A percentile compares a stretch with the other conserved stretches of the same genome.
Conservation (phyloP, 2,329 filamentous ascomycete species). For the Sphaerulina vaccinii region DNA sequence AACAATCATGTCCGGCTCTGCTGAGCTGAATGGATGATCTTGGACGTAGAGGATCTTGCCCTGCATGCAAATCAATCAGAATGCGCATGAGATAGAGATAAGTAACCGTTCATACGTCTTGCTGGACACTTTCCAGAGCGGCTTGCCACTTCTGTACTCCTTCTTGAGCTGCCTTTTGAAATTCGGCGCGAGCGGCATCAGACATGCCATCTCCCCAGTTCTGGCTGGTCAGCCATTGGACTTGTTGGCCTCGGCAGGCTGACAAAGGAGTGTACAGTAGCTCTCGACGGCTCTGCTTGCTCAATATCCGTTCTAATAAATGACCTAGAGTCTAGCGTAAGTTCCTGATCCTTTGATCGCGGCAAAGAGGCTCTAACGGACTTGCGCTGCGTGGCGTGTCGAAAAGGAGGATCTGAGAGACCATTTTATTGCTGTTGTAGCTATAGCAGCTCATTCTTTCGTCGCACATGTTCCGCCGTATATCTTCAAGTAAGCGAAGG, state of each 20-base stretch:
- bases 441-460: too few species aligned
- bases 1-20: not conserved
- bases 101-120: too few species aligned
- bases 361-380: not conserved
- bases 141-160: not conserved
- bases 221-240: slow-evolving; percentile 10
- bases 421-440: too few species aligned
- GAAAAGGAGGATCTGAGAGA: slow-evolving; percentile 5
- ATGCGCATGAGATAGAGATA: too few species aligned
- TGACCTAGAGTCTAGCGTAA: not conserved
- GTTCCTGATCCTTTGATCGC: not conserved
- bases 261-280: slow-evolving; percentile 6
- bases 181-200: not conserved
- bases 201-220: slow-evolving; percentile 10
- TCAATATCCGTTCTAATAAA: slow-evolving; percentile 17
- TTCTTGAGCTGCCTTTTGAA: not conserved
- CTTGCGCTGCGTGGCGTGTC: slow-evolving; percentile 4
- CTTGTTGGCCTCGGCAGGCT: slow-evolving; percentile 14
- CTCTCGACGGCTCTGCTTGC: slow-evolving; percentile 4
- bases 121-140: not conserved
- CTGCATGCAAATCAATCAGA: not conserved
- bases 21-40: slow-evolving; percentile 2
- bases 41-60: not conserved
- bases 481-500: too few species aligned
- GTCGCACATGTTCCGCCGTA: too few species aligned